Evolutionary conservation across 345 rosid genomes (phyloP).

Genomic region (Capsella bursapastoris): DNA sequence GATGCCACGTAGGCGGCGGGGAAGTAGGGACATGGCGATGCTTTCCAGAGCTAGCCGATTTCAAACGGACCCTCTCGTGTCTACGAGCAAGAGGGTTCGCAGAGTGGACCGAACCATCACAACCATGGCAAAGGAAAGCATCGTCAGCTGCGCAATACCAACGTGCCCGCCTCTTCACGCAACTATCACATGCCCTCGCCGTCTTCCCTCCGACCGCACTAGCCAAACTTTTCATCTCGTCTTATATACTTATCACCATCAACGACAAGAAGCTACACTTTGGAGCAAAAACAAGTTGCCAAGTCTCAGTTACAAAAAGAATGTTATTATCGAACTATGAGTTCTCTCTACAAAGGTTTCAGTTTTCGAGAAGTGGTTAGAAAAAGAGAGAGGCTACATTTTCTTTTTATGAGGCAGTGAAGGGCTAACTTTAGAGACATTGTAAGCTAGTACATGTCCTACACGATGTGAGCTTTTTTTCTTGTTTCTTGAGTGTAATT

Average conservation of each 20-base stretch:
- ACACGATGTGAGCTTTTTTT: conserved; percentile 40
- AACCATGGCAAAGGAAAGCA: conserved; percentile 90
- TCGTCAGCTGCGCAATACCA: conserved; percentile 98
- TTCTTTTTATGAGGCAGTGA: conserved; percentile 30
- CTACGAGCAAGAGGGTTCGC: conserved; percentile 83
- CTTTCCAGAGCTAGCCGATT: conserved; percentile 45
- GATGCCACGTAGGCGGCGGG: conserved; percentile 62
- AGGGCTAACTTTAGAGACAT: conserved; percentile 5
- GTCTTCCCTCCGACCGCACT: conserved; percentile 79
- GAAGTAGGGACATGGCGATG: conserved; percentile 11
- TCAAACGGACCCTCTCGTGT: conserved; percentile 80
- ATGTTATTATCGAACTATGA: conserved; percentile 23
- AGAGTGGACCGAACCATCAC: conserved; percentile 84
- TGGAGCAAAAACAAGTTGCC: conserved; percentile 8
- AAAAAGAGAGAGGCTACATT: conserved; percentile 26
- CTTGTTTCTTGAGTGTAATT: conserved; percentile 13
- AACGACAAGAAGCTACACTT: conserved; percentile 17
- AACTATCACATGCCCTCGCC: conserved; percentile 88
- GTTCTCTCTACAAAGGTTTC: conserved; percentile 22
- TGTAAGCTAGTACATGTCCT: conserved; percentile 44
- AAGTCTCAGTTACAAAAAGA: conserved; percentile 33
- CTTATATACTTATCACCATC: conserved; percentile 16
- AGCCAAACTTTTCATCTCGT: conserved; percentile 54
- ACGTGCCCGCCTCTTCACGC: conserved; percentile 75
- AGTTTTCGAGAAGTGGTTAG: conserved; percentile 32